A percentile compares a stretch with the other conserved stretches of the same genome.
phyloP scores from a whole-genome alignment of 495 filamentous ascomycete species.

The Aspergillus funiculosus region DNA sequence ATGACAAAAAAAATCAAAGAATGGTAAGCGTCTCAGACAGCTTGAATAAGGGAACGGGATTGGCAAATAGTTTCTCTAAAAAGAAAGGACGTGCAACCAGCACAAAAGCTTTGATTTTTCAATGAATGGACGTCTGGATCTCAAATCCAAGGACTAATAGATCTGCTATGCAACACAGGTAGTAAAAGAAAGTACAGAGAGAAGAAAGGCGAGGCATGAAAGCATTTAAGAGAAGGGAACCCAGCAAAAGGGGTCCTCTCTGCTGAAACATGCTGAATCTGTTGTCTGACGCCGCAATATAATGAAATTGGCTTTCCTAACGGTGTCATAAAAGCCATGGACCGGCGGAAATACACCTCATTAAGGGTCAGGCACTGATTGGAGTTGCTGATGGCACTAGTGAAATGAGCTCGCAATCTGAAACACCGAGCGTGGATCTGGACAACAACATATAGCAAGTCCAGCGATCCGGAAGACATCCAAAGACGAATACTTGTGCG shows the following conservation, averaged over 20 bases:
- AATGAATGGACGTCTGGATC: conserved; percentile 36
- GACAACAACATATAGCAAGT: conserved; percentile 6
- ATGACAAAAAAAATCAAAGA: conserved; percentile 4
- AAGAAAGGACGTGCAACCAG: conserved; percentile 25
- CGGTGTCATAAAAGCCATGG: conserved; percentile 11
- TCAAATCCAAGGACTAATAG: conserved; percentile 26
- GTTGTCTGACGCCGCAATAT: conserved; percentile 15
- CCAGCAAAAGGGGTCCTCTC: background rate
- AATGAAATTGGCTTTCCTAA: conserved; percentile 17
- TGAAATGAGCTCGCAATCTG: conserved; percentile 28
- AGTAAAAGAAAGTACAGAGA: conserved; percentile 12
- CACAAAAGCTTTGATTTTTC: conserved; percentile 9
- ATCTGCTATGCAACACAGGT: conserved; percentile 26
- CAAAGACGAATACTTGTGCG: no score
- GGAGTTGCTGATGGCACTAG: conserved; percentile 7
- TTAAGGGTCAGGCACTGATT: conserved; percentile 9
- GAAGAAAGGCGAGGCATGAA: conserved; percentile 7
- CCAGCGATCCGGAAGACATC: conserved; percentile 16
- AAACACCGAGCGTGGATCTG: conserved; percentile 31
- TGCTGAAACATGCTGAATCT: background rate
- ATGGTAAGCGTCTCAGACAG: conserved; percentile 9
- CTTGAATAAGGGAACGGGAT: background rate
- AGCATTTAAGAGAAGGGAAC: background rate
- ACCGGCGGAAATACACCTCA: no score
- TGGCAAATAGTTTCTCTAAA: background rate